Evolutionary conservation across 2,329 filamentous ascomycete genomes (phyloP), one percentile per base, ranked within the genome.

Genomic region (Amylocarpus encephaloides): DNA sequence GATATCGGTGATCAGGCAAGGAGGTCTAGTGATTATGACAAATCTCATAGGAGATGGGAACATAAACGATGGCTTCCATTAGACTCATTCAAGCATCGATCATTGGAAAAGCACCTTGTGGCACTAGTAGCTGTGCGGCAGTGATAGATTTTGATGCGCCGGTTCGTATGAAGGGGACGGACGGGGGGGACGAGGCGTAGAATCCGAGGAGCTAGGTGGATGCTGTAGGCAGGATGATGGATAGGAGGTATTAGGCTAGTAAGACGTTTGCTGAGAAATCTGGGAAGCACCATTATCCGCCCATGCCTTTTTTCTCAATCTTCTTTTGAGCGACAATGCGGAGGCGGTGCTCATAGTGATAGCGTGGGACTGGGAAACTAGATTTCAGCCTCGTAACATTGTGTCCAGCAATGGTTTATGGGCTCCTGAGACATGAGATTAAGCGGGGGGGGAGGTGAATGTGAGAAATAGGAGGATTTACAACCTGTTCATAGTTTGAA

Each of bases 191-290:
- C 58, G 66, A 66, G 3, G 73, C 78, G 58, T 80, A 76, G 76
- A 77, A 78, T 56, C 74, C 74, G 0, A 70, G 77, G 33, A 78
- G 71, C 1, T 68, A 73, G n/a, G 70, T 77, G 47, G 66, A 76
- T 11, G 48, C 56, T 9, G 12, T 56, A 12, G 35, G 39, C 33
- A 51, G 57, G 9, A 51, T 50, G 0, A 34, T 70, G 49, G 71
- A 73, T 55, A 66, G 71, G 2, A 73, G 72, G 1, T 62, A 63
- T 68, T 73, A 75, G 50, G 76, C 73, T 5, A 76, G 74, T 58
- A 85, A 86, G 70, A 77, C 75, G 2, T 83, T 87, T 53, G 82
- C 79, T 1, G 83, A 86, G 62, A 75, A 73, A 48, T 77, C 81
- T 1, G 79, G 80, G 10, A 86, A 82, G 82, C 70, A 76, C 19